phyloP scores from a whole-genome alignment of 352 stramenopile species.

The Globisporangium alternatum region DNA sequence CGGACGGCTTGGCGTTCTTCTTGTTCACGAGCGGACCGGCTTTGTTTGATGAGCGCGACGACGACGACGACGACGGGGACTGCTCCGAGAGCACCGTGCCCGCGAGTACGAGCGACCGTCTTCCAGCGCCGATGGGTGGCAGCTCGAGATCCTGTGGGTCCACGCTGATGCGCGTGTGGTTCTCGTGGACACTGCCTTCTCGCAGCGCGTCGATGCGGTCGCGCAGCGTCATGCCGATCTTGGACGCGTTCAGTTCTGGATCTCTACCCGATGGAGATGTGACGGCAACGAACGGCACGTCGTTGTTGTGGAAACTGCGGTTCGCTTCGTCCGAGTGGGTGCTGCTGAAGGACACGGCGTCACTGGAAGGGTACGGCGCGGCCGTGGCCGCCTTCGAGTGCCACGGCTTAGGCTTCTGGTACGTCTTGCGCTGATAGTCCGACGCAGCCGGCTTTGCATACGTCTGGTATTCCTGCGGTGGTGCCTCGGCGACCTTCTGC shows the following conservation, averaged over 20 bases:
- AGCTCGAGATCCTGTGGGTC: slow-evolving; percentile 22
- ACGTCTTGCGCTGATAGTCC: slow-evolving; percentile 18
- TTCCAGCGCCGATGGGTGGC: slow-evolving; percentile 14
- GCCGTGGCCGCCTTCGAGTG: slow-evolving; percentile 2
- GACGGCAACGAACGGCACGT: slow-evolving; percentile 24
- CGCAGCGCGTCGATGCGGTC: slow-evolving; percentile 62
- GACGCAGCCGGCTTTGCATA: slow-evolving; percentile 7
- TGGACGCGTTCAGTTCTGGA: background rate
- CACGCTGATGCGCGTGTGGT: slow-evolving; percentile 49
- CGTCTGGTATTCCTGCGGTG: slow-evolving; percentile 9
- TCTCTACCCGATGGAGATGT: slow-evolving; percentile 21
- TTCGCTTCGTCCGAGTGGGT: slow-evolving; percentile 14
- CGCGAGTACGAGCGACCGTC: slow-evolving; percentile 31
- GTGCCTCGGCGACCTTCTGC: slow-evolving; percentile 13
- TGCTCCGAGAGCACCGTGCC: slow-evolving; percentile 39
- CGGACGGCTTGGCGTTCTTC: slow-evolving; percentile 21
- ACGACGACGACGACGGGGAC: slow-evolving; percentile 25
- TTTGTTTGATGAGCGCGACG: background rate
- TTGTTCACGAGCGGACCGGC: background rate
- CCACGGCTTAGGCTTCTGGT: slow-evolving; percentile 14
- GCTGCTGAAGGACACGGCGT: slow-evolving; percentile 11
- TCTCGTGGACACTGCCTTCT: slow-evolving; percentile 43
- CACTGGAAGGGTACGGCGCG: slow-evolving; percentile 8
- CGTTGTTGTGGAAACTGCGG: slow-evolving; percentile 14
- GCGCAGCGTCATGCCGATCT: slow-evolving; percentile 36